Conservation (phyloP, 169 alveolate species). For the Theileria equi region DNA sequence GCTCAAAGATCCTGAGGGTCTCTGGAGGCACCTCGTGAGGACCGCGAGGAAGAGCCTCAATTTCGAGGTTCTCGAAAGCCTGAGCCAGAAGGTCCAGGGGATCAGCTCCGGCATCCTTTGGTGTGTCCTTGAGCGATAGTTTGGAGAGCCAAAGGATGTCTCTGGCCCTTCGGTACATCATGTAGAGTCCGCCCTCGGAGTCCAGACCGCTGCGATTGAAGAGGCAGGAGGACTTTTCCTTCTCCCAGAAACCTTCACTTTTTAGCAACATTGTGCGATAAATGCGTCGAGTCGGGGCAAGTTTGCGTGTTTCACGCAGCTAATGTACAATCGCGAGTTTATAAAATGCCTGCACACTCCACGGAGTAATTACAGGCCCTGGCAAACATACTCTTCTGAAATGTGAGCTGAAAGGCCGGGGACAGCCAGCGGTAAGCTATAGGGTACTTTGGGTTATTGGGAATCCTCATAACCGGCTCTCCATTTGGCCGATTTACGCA, state of each 20-base stretch:
- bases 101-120: background rate
- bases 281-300: no score
- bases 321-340: no score
- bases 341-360: no score
- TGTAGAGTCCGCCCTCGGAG: constrained; percentile 17
- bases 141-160: background rate
- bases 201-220: constrained; percentile 45
- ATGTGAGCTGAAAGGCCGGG: no score
- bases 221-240: constrained; percentile 48
- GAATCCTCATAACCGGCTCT: no score
- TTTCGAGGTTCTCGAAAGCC: background rate
- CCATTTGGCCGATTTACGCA: no score
- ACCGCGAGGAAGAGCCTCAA: background rate
- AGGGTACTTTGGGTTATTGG: no score
- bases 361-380: no score
- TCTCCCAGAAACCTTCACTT: constrained; percentile 37
- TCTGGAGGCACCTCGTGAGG: constrained; percentile 55
- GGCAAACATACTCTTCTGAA: no score
- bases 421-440: no score
- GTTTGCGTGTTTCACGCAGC: no score
- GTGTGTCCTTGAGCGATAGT: background rate
- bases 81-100: background rate
- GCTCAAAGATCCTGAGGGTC: constrained; percentile 60
- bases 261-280: constrained; percentile 7
- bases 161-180: constrained; percentile 30